Evolutionary conservation across 768 basidiomycete genomes (phyloP).

Genomic region (Termitomyces titanicus): DNA sequence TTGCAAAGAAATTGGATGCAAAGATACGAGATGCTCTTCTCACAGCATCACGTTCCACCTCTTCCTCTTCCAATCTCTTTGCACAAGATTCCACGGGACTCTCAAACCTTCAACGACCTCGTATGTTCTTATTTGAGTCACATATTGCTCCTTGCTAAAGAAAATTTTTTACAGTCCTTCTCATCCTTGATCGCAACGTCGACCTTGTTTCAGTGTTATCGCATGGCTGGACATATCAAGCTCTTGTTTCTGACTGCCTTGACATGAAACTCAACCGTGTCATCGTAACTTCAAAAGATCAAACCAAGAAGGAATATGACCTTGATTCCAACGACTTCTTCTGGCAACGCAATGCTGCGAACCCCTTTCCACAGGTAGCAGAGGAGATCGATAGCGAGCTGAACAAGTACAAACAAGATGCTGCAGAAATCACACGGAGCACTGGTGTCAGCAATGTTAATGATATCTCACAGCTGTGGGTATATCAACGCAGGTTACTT

Average conservation of each 20-base stretch:
- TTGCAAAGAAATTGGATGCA: conserved; percentile 92
- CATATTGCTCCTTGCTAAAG: neutral
- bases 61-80: conserved; percentile 58
- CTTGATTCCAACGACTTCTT: conserved; percentile 99
- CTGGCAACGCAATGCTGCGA: conserved; percentile 95
- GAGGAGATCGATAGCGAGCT: conserved; percentile 94
- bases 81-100: conserved; percentile 78
- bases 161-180: conserved; percentile 57
- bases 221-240: conserved; percentile 99
- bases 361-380: conserved; percentile 97
- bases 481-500: conserved; percentile 3
- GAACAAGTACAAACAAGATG: conserved; percentile 91
- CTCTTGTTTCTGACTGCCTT: conserved; percentile 94
- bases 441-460: conserved; percentile 96
- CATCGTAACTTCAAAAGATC: conserved; percentile 65
- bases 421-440: conserved; percentile 93
- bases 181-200: conserved; percentile 92
- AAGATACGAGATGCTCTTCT: conserved; percentile 86
- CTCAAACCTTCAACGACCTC: conserved; percentile 82
- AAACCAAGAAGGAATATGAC: conserved; percentile 83
- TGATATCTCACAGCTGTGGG: conserved; percentile 91
- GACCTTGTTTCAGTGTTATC: conserved; percentile 92
- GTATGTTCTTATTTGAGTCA: conserved; percentile 34
- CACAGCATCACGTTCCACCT: conserved; percentile 55
- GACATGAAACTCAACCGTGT: conserved; percentile 97